Percentiles rank a stretch among this genome's conserved stretches.
phyloP scores from a whole-genome alignment of 2,329 filamentous ascomycete species.

The Fusarium verticillioides region DNA sequence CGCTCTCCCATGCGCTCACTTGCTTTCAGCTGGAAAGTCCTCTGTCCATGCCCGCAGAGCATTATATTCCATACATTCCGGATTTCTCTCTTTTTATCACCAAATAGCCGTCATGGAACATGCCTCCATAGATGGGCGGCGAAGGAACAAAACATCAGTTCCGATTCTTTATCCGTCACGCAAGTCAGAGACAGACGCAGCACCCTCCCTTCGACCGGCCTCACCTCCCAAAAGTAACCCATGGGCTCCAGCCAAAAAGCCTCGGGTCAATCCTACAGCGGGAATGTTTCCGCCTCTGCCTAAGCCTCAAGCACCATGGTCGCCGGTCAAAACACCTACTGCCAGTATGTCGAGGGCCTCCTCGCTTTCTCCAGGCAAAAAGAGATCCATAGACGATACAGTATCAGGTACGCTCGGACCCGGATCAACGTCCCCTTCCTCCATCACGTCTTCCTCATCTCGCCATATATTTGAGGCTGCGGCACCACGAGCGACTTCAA shows the following conservation, averaged over 20 bases:
- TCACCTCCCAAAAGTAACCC: conserved; percentile 50
- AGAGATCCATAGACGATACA: conserved; percentile 13
- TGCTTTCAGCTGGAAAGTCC: conserved; percentile 14
- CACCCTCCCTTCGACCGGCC: conserved; percentile 44
- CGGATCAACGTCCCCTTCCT: conserved; percentile 35
- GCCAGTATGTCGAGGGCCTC: conserved; percentile 25
- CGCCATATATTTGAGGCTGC: conserved; percentile 43
- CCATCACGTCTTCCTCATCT: conserved; percentile 34
- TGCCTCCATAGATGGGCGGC: conserved; percentile 44
- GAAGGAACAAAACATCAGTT: conserved; percentile 27
- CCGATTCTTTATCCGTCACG: conserved; percentile 6
- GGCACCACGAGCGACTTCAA: conserved; percentile 44
- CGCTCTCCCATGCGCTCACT: conserved; percentile 23
- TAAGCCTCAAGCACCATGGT: conserved; percentile 6
- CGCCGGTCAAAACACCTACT: conserved; percentile 9
- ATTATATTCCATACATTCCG: neutral
- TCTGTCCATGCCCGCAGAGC: conserved; percentile 1
- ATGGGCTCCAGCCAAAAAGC: conserved; percentile 38
- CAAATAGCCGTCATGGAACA: conserved; percentile 35
- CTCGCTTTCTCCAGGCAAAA: conserved; percentile 18
- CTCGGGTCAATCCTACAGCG: neutral
- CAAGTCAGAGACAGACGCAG: conserved; percentile 24
- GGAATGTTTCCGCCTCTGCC: conserved; percentile 41
- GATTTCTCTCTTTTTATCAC: neutral
- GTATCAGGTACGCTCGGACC: conserved; percentile 3